These are phyloP conservation scores for Esteya vermicola DNA, from an alignment of 2,329 filamentous ascomycete genomes.

Conservation along the genomic window DNA sequence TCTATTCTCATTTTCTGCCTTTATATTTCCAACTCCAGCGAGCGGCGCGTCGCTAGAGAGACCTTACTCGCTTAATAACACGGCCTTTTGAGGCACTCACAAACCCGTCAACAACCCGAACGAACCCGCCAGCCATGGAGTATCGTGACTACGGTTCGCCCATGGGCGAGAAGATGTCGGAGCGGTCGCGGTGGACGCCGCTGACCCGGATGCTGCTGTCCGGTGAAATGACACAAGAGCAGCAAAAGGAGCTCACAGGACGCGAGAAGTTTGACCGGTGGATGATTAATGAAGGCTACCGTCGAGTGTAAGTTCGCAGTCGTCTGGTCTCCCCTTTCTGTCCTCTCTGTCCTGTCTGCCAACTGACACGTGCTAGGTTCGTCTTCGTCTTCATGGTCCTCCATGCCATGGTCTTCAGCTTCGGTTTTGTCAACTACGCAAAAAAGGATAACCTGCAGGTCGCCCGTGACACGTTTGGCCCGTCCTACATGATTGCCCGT, in stretches of 20 bases:
- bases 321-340: not conserved
- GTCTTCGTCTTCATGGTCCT: constrained; percentile 61
- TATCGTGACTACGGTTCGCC: constrained; percentile 19
- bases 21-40: no score
- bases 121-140: constrained; percentile 14
- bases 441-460: constrained; percentile 60
- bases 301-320: constrained; percentile 58
- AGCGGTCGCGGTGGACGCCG: constrained; percentile 70
- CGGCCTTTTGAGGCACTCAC: not conserved
- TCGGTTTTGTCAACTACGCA: constrained; percentile 67
- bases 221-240: constrained; percentile 66
- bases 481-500: constrained; percentile 63
- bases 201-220: constrained; percentile 72
- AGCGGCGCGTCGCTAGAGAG: not conserved
- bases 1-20: not conserved
- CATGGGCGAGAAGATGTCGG: constrained; percentile 30
- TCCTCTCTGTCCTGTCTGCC: constrained; percentile 3
- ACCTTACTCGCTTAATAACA: not conserved
- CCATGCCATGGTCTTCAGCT: constrained; percentile 64
- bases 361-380: constrained; percentile 36
- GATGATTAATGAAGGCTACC: constrained; percentile 83
- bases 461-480: constrained; percentile 54
- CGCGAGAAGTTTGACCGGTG: constrained; percentile 67
- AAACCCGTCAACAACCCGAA: not conserved
- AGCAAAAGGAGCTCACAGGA: constrained; percentile 50